A percentile compares a stretch with the other conserved stretches of the same genome.
Evolutionary conservation across 352 stramenopile genomes (phyloP).

Genomic region (Phytophthora uliginosa): DNA sequence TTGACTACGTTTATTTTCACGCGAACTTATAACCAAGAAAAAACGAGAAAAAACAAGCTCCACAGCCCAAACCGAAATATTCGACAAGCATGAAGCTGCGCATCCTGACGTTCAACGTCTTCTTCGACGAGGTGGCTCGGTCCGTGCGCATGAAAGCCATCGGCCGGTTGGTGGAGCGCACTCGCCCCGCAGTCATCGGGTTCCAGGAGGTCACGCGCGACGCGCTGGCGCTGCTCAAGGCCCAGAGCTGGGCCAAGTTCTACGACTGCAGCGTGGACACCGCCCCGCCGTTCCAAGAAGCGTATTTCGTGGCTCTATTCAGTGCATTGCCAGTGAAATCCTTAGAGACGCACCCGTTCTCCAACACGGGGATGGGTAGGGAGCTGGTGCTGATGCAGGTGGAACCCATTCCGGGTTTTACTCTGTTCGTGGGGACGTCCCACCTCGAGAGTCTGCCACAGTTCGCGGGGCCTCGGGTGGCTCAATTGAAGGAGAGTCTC

Average conservation of each 20-base stretch:
- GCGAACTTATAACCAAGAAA: too few relatives aligned
- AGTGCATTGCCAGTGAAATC: conserved; percentile 72
- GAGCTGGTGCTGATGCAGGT: conserved; percentile 75
- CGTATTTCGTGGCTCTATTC: conserved; percentile 87
- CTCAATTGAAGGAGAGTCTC: conserved; percentile 70
- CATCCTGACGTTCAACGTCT: conserved; percentile 82
- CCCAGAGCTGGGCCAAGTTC: conserved; percentile 65
- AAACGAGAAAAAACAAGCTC: too few relatives aligned
- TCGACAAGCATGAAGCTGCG: conserved; percentile 57
- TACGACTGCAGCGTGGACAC: conserved; percentile 87
- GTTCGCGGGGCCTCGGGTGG: conserved; percentile 51
- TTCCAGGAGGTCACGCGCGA: conserved; percentile 86
- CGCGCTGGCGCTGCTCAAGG: conserved; percentile 63
- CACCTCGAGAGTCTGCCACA: conserved; percentile 82
- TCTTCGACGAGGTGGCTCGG: conserved; percentile 75
- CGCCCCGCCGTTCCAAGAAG: conserved; percentile 69
- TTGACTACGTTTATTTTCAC: too few relatives aligned
- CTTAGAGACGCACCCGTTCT: conserved; percentile 74
- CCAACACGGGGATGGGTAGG: conserved; percentile 78
- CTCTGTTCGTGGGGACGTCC: conserved; percentile 69
- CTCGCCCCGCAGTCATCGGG: conserved; percentile 72
- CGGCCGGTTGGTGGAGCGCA: conserved; percentile 53
- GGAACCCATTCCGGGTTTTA: conserved; percentile 51
- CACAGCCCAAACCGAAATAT: too few relatives aligned
- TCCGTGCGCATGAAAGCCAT: conserved; percentile 72